Base-by-base conservation (phyloP, 139 green algal genomes). In the Chlorella sorokiniana region DNA sequence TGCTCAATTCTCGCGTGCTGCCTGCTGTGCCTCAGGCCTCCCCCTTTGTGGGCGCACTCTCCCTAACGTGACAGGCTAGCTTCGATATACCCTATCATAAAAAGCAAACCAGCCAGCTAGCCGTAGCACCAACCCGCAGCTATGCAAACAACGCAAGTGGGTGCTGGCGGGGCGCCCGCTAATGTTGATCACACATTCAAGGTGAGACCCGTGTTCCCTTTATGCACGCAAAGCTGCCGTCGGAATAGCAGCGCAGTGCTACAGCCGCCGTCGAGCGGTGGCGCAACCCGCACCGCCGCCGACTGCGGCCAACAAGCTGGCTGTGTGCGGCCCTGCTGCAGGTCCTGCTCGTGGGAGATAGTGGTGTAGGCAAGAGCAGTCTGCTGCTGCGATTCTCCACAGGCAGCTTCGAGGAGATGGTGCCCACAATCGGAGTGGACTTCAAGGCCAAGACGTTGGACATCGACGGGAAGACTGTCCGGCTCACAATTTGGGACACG, bases 401-500 rank as follows among this genome's bases (percentile, higher is more conserved):
- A 48, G 94, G 95, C 54, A 87, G 86, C 4, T 98, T 98, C 73
- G 92, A 97, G 44, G 95, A 97, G 20, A 82, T 87, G 35, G 90
- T 85, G 5, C 94, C 92, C 0, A 97, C 93, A 22, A 97, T 98
- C 70, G 95, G 94, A 89, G 96, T 99, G 3, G 96, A 99, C 81
- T 99, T 99, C 81, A 94, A 95, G 56, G 88, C 98, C 7, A 99
- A 99, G 81, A 94, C 93, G 62, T 27, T 98, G 4, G 91, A 86
- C 0, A n/a, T 97, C 1, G 74, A 90, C 1, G 93, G 87, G 41
- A 94, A 97, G 78, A 76, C 88, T 27, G 76, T 98, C 63, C 98
- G 98, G 78, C 92, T 98, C 4, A 97, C 94, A 14, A 92, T 98
- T 4, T 98, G 95, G 95, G 95, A 98, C 84, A 98, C 95, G 51